These are phyloP conservation scores for Durio zibethinus DNA, from an alignment of 345 rosid genomes.

Conservation along the genomic window DNA sequence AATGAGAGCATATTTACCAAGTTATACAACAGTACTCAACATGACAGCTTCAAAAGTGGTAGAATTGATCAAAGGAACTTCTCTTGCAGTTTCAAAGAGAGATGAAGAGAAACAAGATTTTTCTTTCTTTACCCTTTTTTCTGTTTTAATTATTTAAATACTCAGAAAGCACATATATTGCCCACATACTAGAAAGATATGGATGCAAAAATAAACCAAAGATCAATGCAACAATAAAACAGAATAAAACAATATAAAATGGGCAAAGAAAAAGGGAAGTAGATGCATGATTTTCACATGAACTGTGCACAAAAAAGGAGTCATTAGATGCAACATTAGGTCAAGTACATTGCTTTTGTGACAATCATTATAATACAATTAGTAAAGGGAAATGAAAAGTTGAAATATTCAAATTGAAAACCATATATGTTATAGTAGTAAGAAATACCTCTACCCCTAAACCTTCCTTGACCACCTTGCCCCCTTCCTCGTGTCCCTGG, in stretches of 20 bases:
- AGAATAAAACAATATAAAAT: neutral
- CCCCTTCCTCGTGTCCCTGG: conserved; percentile 26
- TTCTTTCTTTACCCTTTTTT: neutral
- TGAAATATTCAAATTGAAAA: neutral
- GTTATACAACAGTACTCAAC: neutral
- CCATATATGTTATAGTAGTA: neutral
- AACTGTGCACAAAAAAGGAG: neutral
- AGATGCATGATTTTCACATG: neutral
- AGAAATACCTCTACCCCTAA: conserved; percentile 32
- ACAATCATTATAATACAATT: neutral
- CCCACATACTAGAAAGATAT: neutral
- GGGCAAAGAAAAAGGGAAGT: neutral
- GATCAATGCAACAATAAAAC: neutral
- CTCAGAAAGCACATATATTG: neutral
- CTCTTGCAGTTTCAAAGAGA: neutral
- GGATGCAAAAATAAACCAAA: neutral
- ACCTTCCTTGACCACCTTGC: conserved; percentile 35
- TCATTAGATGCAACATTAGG: neutral
- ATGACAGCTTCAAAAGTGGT: neutral
- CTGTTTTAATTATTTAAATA: neutral
- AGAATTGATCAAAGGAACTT: neutral
- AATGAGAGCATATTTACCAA: neutral
- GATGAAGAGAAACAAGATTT: neutral
- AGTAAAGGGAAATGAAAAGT: neutral
- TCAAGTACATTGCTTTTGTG: neutral